Evolutionary conservation across 441 rosid genomes (phyloP).

Genomic region (Hura crepitans): DNA sequence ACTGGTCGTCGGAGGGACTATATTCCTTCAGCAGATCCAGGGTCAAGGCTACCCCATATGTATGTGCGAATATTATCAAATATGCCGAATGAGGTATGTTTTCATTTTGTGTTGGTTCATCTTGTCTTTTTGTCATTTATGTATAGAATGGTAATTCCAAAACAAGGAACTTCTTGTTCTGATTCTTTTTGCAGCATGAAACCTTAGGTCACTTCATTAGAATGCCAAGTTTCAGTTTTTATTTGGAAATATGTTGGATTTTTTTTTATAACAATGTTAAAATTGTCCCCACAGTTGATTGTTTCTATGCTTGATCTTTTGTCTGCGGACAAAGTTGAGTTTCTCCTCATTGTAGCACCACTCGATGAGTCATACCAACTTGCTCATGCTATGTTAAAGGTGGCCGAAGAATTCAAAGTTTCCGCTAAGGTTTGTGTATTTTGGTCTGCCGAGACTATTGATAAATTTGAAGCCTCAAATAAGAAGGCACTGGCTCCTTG

Average conservation of each 20-base stretch:
- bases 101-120: background rate
- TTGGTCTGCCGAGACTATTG: constrained; percentile 44
- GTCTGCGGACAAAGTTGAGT: constrained; percentile 60
- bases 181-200: background rate
- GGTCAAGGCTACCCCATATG: constrained; percentile 87
- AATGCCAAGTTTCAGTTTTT: background rate
- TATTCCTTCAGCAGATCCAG: constrained; percentile 76
- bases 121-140: background rate
- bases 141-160: background rate
- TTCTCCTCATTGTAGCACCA: constrained; percentile 75
- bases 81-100: constrained; percentile 37
- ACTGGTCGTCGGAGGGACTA: constrained; percentile 82
- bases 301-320: constrained; percentile 73
- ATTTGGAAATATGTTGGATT: constrained; percentile 3
- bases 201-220: constrained; percentile 1
- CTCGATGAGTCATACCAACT: constrained; percentile 42
- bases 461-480: constrained; percentile 33
- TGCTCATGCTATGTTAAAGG: constrained; percentile 21
- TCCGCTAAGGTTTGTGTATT: constrained; percentile 27
- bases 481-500: constrained; percentile 48
- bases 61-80: constrained; percentile 46
- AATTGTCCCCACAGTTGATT: constrained; percentile 31
- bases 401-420: constrained; percentile 32
- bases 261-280: background rate
- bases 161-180: background rate